Percentiles rank a stretch among this genome's conserved stretches.
phyloP scores from a whole-genome alignment of 108 stramenopile genomes.

The Discostella pseudostelligera region DNA sequence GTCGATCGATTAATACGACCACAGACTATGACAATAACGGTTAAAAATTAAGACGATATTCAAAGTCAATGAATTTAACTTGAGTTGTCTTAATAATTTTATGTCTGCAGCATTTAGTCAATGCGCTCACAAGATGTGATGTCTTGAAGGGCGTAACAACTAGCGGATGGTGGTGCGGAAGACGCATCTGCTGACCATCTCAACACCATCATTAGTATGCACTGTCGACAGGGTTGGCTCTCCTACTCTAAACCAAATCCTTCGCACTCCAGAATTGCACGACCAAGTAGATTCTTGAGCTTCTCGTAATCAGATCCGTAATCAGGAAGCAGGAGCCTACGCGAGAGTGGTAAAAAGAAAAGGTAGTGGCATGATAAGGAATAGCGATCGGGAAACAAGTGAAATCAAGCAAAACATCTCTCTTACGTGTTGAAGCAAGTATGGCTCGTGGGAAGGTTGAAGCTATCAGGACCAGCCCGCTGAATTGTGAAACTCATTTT shows the following conservation, averaged over 20 bases:
- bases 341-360: background rate
- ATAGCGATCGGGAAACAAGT: too few relatives aligned
- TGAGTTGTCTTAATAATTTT: too few relatives aligned
- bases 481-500: conserved; percentile 86
- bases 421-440: conserved; percentile 93
- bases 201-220: background rate
- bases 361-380: background rate
- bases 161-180: too few relatives aligned
- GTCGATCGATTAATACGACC: conserved; percentile 14
- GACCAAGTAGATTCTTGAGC: conserved; percentile 48
- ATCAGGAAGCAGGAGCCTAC: conserved; percentile 53
- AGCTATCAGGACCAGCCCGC: conserved; percentile 87
- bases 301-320: conserved; percentile 70
- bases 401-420: conserved; percentile 4
- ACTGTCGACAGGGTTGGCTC: background rate
- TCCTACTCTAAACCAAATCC: conserved; percentile 70
- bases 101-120: too few relatives aligned
- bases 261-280: conserved; percentile 79
- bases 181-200: too few relatives aligned
- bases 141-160: too few relatives aligned
- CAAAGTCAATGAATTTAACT: too few relatives aligned
- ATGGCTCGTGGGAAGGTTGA: conserved; percentile 84
- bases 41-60: too few relatives aligned
- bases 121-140: too few relatives aligned
- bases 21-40: background rate